phyloP scores from a whole-genome alignment of 2,329 filamentous ascomycete species.

The Cladosporium sp. region DNA sequence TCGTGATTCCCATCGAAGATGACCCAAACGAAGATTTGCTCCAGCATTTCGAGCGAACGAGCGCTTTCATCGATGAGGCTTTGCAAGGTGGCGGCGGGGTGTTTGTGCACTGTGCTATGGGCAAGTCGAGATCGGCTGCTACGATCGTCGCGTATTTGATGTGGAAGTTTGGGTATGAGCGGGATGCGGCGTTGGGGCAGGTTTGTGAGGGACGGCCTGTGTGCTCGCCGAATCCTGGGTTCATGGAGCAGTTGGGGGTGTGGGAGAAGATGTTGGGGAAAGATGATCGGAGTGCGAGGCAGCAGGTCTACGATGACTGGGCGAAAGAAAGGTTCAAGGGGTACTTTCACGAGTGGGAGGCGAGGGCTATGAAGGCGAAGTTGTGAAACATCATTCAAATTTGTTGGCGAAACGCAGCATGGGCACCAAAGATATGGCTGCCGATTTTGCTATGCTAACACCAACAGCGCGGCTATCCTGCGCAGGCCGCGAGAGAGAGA shows the following conservation, averaged over 20 bases:
- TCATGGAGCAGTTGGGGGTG: slow-evolving; percentile 78
- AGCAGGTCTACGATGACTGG: slow-evolving; percentile 33
- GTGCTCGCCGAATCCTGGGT: slow-evolving; percentile 81
- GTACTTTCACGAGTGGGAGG: slow-evolving; percentile 37
- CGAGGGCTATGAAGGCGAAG: slow-evolving; percentile 18
- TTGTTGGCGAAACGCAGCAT: not conserved
- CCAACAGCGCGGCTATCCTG: too few species aligned
- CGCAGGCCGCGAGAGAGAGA: too few species aligned
- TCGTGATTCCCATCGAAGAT: slow-evolving; percentile 80
- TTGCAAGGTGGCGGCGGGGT: slow-evolving; percentile 57
- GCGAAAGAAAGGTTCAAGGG: slow-evolving; percentile 30
- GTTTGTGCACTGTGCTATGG: slow-evolving; percentile 79
- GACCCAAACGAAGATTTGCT: slow-evolving; percentile 81
- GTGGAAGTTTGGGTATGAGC: slow-evolving; percentile 45
- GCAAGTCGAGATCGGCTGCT: slow-evolving; percentile 84
- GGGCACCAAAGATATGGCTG: too few species aligned
- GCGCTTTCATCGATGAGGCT: slow-evolving; percentile 75
- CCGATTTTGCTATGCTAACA: too few species aligned
- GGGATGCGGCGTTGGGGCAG: slow-evolving; percentile 62
- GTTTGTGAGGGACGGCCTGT: slow-evolving; percentile 67
- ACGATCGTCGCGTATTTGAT: slow-evolving; percentile 80
- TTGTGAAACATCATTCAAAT: slow-evolving; percentile 14
- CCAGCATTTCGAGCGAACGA: slow-evolving; percentile 68
- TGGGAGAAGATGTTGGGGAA: slow-evolving; percentile 68
- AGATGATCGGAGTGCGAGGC: slow-evolving; percentile 18